phyloP scores from a whole-genome alignment of 192 early-diverging fungal genomes.

The Coemansia sp. region DNA sequence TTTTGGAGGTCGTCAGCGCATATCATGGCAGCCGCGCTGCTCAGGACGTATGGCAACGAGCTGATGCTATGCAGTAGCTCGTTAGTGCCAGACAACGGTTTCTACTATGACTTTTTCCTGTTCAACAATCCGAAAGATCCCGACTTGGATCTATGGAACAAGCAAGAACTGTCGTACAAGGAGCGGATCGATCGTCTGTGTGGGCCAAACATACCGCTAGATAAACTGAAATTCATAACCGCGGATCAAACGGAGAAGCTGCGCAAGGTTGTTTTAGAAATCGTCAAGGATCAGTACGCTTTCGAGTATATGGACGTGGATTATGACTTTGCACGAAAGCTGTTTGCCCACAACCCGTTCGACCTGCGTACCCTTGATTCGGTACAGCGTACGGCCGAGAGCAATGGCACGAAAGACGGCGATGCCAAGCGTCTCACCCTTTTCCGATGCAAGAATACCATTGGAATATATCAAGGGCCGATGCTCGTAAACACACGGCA shows the following conservation, averaged over 20 bases:
- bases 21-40: conserved; percentile 71
- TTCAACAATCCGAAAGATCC: conserved; percentile 22
- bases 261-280: conserved; percentile 53
- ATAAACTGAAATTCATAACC: conserved; percentile 48
- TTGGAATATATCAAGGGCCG: conserved; percentile 79
- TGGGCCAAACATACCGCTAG: conserved; percentile 6
- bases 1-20: conserved; percentile 73
- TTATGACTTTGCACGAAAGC: conserved; percentile 57
- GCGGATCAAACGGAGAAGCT: conserved; percentile 58
- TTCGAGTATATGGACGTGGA: conserved; percentile 69
- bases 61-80: conserved; percentile 71
- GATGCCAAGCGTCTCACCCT: conserved; percentile 56
- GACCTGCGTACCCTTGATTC: conserved; percentile 66
- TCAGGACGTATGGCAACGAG: conserved; percentile 66
- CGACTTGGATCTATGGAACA: conserved; percentile 17
- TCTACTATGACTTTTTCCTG: conserved; percentile 77
- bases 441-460: conserved; percentile 68
- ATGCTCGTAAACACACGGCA: conserved; percentile 69
- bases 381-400: conserved; percentile 1
- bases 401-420: not conserved
- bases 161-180: conserved; percentile 5
- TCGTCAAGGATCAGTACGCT: conserved; percentile 54
- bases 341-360: conserved; percentile 74
- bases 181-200: conserved; percentile 34
- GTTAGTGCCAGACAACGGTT: conserved; percentile 66